These are phyloP conservation scores for Vaccinium darrowii DNA, from an alignment of 148 eudicot genomes.

Conservation along the genomic window DNA sequence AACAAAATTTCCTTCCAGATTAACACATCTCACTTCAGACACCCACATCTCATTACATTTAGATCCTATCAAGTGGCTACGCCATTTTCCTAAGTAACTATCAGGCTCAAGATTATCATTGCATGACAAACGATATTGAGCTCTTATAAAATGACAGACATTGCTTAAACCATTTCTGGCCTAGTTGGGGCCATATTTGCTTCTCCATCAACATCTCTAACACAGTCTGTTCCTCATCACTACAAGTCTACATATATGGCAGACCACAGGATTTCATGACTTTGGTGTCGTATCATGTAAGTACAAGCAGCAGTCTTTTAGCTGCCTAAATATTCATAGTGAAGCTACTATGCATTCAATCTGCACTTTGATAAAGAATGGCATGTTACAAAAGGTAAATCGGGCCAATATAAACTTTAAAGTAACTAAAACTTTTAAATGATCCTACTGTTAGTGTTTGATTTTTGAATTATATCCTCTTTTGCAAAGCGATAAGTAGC, in stretches of 20 bases:
- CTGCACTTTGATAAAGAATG: background rate
- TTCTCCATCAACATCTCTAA: background rate
- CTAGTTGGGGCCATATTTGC: background rate
- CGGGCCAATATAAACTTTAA: background rate
- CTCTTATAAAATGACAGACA: too few species aligned
- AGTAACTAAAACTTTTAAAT: background rate
- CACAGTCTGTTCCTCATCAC: background rate
- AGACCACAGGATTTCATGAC: background rate
- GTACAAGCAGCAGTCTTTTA: background rate
- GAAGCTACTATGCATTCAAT: constrained; percentile 7
- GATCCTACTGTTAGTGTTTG: background rate
- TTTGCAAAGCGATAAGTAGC: constrained; percentile 49
- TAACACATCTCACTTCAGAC: constrained; percentile 4
- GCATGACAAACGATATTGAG: background rate
- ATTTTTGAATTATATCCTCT: constrained; percentile 28
- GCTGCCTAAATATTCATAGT: background rate
- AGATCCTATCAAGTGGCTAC: background rate
- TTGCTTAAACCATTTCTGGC: background rate
- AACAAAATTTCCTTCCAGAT: background rate
- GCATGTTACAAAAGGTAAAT: background rate
- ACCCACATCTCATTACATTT: background rate
- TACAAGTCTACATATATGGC: background rate
- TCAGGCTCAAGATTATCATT: background rate
- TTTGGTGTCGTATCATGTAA: background rate
- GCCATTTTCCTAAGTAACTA: background rate